A percentile compares a stretch with the other conserved stretches of the same genome.
Conservation (phyloP, 768 basidiomycete species). For the Dioszegia crocea region DNA sequence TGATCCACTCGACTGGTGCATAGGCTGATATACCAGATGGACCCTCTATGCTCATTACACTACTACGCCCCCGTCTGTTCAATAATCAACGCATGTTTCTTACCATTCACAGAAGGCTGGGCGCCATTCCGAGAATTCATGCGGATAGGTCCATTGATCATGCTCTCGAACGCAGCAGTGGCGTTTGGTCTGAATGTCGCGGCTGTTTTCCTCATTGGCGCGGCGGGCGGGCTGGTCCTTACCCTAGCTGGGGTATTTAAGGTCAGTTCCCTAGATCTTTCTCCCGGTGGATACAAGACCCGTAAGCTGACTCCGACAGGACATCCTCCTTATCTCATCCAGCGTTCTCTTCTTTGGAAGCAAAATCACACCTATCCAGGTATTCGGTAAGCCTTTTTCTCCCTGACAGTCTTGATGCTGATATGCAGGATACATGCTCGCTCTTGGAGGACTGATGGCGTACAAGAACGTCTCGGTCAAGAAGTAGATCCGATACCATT, state of each 20-base stretch:
- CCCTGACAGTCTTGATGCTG: neutral
- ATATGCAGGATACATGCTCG: slow-evolving; percentile 71
- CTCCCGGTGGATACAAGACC: slow-evolving; percentile 4
- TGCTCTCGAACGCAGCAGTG: slow-evolving; percentile 72
- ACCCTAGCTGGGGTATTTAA: slow-evolving; percentile 94
- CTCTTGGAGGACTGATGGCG: slow-evolving; percentile 73
- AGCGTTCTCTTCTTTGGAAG: slow-evolving; percentile 79
- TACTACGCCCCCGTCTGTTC: slow-evolving; percentile 95
- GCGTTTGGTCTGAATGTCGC: slow-evolving; percentile 89
- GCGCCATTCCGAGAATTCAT: slow-evolving; percentile 73
- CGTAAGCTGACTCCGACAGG: slow-evolving; percentile 54
- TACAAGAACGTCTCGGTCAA: slow-evolving; percentile 61
- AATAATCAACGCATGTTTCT: slow-evolving; percentile 71
- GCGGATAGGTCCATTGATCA: slow-evolving; percentile 63
- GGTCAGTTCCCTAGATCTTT: slow-evolving; percentile 47
- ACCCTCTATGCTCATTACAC: slow-evolving; percentile 88
- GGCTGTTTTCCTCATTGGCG: slow-evolving; percentile 80
- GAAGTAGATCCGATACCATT: neutral
- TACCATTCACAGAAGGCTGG: slow-evolving; percentile 89
- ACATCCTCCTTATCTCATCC: slow-evolving; percentile 86
- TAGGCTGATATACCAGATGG: slow-evolving; percentile 58
- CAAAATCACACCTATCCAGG: slow-evolving; percentile 71
- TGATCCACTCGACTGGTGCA: neutral
- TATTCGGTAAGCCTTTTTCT: slow-evolving; percentile 59
- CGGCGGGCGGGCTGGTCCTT: slow-evolving; percentile 65